Percentiles rank a stretch among this genome's conserved stretches.
Evolutionary conservation across 2,329 filamentous ascomycete species (phyloP).

Genomic region (Uncinocarpus reesii): DNA sequence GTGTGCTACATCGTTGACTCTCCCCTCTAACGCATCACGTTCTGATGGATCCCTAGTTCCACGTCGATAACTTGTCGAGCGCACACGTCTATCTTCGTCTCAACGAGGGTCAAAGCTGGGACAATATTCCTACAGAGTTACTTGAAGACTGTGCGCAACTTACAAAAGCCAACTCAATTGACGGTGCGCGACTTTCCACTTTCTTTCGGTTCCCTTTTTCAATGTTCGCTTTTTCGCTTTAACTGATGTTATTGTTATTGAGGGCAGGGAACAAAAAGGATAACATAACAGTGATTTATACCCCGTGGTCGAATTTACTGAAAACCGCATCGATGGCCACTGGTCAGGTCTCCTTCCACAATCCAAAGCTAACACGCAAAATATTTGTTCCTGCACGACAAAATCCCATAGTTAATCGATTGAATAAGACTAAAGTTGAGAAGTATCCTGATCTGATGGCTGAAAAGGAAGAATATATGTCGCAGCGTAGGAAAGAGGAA

Average conservation of each 20-base stretch:
- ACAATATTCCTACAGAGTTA: slow-evolving; percentile 62
- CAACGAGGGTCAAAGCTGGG: slow-evolving; percentile 69
- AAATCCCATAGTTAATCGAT: slow-evolving; percentile 87
- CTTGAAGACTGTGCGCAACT: slow-evolving; percentile 87
- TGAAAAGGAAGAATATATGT: slow-evolving; percentile 68
- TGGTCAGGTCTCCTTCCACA: slow-evolving; percentile 91
- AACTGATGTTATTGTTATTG: not conserved
- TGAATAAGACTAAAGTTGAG: slow-evolving; percentile 93
- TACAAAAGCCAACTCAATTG: slow-evolving; percentile 97
- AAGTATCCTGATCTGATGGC: slow-evolving; percentile 71
- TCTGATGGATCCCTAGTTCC: slow-evolving; percentile 52
- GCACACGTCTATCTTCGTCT: slow-evolving; percentile 93
- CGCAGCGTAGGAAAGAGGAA: slow-evolving; percentile 62
- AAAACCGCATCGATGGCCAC: slow-evolving; percentile 94
- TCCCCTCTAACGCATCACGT: not conserved
- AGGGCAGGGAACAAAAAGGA: slow-evolving; percentile 87
- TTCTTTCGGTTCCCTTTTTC: too few species aligned
- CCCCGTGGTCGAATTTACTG: slow-evolving; percentile 89
- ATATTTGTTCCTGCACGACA: slow-evolving; percentile 70
- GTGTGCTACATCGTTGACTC: slow-evolving; percentile 19
- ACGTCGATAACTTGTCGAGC: slow-evolving; percentile 92
- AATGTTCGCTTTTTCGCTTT: too few species aligned
- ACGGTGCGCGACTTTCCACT: slow-evolving; percentile 47
- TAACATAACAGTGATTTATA: slow-evolving; percentile 93
- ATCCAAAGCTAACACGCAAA: slow-evolving; percentile 70